Conservation (phyloP, 768 basidiomycete genomes). For the Lentinula boryana region DNA sequence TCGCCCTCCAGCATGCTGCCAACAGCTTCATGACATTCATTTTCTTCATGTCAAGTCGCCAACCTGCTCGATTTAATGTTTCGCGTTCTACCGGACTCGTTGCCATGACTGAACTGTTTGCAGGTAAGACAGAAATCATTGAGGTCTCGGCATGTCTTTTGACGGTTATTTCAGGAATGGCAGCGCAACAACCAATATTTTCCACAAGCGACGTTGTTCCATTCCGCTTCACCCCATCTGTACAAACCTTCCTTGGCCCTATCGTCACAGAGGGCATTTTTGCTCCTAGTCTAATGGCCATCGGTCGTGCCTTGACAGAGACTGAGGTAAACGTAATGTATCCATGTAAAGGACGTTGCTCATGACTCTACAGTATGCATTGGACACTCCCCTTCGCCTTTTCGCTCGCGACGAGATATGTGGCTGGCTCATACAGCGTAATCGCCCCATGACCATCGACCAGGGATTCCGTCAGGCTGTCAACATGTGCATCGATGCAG, state of each 20-base stretch:
- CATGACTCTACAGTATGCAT: slow-evolving; percentile 57
- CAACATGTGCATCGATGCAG: slow-evolving; percentile 52
- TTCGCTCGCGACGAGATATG: slow-evolving; percentile 92
- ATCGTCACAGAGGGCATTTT: slow-evolving; percentile 88
- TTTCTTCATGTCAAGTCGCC: slow-evolving; percentile 76
- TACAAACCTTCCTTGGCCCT: slow-evolving; percentile 89
- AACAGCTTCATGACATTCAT: slow-evolving; percentile 90
- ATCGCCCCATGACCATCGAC: slow-evolving; percentile 55
- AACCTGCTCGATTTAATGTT: slow-evolving; percentile 80
- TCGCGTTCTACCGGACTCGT: slow-evolving; percentile 87
- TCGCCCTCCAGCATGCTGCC: slow-evolving; percentile 83
- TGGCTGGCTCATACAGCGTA: slow-evolving; percentile 60
- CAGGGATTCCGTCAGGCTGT: slow-evolving; percentile 47
- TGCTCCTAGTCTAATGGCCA: slow-evolving; percentile 82
- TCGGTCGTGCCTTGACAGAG: slow-evolving; percentile 84
- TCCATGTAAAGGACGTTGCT: slow-evolving; percentile 5
- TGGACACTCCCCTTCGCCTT: slow-evolving; percentile 88
- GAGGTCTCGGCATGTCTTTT: neutral
- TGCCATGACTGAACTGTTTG: slow-evolving; percentile 89
- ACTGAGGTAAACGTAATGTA: slow-evolving; percentile 61
- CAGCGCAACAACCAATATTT: slow-evolving; percentile 50
- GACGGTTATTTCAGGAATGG: slow-evolving; percentile 26
- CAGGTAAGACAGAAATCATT: slow-evolving; percentile 41
- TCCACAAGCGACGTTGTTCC: slow-evolving; percentile 84
- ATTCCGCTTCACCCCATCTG: slow-evolving; percentile 95